phyloP scores from a whole-genome alignment of 1,284 basidiomycete genomes.

The Afroboletus lepidellus region DNA sequence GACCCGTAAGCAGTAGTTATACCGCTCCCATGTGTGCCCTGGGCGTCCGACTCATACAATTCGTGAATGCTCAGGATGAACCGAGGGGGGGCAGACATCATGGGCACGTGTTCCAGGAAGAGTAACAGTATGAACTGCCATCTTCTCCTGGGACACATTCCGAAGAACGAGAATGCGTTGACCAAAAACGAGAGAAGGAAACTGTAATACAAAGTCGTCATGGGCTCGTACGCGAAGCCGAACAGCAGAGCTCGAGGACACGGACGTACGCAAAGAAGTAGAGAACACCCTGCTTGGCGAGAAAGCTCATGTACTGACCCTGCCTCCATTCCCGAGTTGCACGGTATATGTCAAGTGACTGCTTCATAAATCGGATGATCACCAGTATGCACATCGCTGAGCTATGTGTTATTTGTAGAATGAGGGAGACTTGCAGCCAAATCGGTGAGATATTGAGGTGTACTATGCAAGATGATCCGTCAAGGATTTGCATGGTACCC shows the following conservation, averaged over 20 bases:
- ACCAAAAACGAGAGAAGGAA: background rate
- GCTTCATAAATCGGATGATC: background rate
- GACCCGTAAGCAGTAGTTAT: too few species aligned
- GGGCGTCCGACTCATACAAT: background rate
- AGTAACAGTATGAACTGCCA: background rate
- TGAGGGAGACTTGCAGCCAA: background rate
- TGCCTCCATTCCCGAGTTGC: background rate
- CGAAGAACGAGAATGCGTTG: background rate
- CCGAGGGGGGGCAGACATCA: background rate
- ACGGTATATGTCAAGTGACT: background rate
- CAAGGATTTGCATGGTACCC: background rate
- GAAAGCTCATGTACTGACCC: background rate
- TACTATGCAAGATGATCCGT: background rate
- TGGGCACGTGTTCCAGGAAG: background rate
- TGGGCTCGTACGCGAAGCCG: background rate
- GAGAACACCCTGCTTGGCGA: background rate
- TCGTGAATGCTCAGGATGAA: background rate
- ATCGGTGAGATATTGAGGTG: background rate
- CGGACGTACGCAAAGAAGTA: background rate
- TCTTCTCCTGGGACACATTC: background rate
- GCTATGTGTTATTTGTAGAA: background rate
- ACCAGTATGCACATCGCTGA: background rate
- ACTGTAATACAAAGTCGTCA: background rate
- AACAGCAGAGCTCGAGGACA: background rate
- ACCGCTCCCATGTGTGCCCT: background rate